Percentiles rank a stretch among this genome's conserved stretches.
These are phyloP conservation scores for Somion occarium DNA, from an alignment of 1,284 basidiomycete genomes.

Conservation along the genomic window DNA sequence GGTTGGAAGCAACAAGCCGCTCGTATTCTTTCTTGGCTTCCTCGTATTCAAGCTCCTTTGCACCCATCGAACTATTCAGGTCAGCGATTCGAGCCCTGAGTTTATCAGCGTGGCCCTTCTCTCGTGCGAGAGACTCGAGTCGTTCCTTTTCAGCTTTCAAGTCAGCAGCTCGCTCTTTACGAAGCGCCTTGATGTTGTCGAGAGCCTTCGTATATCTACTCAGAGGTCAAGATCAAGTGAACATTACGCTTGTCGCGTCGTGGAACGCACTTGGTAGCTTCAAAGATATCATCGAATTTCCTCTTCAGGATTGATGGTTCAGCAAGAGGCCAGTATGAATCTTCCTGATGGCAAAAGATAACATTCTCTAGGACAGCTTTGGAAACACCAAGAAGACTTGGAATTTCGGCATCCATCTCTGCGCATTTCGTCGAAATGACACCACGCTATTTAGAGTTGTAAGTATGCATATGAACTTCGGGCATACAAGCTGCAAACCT, in stretches of 20 bases:
- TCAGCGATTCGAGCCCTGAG: constrained; percentile 68
- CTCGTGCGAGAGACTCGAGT: constrained; percentile 73
- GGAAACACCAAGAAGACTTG: constrained; percentile 90
- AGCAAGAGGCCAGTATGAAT: constrained; percentile 96
- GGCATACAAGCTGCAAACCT: constrained; percentile 43
- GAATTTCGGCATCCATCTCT: constrained; percentile 94
- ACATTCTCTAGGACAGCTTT: constrained; percentile 98
- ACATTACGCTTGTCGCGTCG: neutral
- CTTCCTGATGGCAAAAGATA: constrained; percentile 99
- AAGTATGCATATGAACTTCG: constrained; percentile 8
- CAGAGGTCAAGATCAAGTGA: neutral
- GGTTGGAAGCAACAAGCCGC: constrained; percentile 68
- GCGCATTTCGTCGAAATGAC: constrained; percentile 95
- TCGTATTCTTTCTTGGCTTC: constrained; percentile 66
- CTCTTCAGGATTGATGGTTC: constrained; percentile 93
- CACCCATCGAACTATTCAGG: constrained; percentile 55
- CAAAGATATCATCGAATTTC: constrained; percentile 99
- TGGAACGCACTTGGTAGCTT: constrained; percentile 80
- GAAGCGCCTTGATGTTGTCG: constrained; percentile 84
- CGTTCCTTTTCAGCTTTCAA: constrained; percentile 93
- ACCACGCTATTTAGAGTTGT: constrained; percentile 52
- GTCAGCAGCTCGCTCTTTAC: constrained; percentile 88
- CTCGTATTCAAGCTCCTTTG: constrained; percentile 75
- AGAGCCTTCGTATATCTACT: constrained; percentile 93
- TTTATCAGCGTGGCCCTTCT: constrained; percentile 87